Base-by-base conservation (phyloP, 495 filamentous ascomycete genomes). In the Polyplosphaeria fusca region DNA sequence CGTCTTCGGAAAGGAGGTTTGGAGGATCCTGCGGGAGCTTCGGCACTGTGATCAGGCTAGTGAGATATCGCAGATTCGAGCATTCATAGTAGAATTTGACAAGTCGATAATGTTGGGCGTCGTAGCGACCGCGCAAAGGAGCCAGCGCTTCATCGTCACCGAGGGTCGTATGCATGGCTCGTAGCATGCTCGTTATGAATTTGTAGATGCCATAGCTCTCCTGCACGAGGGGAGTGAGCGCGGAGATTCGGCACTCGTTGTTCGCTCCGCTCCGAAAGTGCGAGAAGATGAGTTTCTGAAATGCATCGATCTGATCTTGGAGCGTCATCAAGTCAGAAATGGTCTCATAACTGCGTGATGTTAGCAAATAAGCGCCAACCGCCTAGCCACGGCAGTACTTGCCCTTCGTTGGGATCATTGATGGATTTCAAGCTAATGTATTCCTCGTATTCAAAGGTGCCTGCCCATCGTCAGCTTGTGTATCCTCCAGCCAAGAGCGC, bases 61-160 rank as follows among this genome's bases (percentile, higher is more conserved):
- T 97, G 50, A 98, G 79, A 67, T 98, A 98, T 50, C 92, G 86
- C 53, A 98, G 74, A 70, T 96, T 97, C 4, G 92, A 96, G 74
- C 93, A 98, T 74, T 98, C 93, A 71, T 96, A 97, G 73, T 97
- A 98, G 73, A 96, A 98, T 61, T 93, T 91, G 62, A 96, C 86
- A 16, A 98, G 80, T 22, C 93, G 87, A 73, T 96, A 87, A 70
- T 97, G 93, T 64, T 97, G 94, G 22, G 91, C 88, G 70, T 97
- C 86, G 65, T 97, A 98, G 63, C 91, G 80, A 51, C 81, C 79
- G 43, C 92, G 83, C 1, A 98, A 79, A 1, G 91, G 93, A 58
- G 90, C 87, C 18, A 98, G 77, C n/a, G 92, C 94, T 61, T 96
- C 93, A 63, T 93, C 86, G 64, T 97, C 93, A 40, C 94, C 91